These are phyloP conservation scores for Pseudophaeomoniella oleicola DNA, from an alignment of 2,329 filamentous ascomycete genomes.

Conservation along the genomic window DNA sequence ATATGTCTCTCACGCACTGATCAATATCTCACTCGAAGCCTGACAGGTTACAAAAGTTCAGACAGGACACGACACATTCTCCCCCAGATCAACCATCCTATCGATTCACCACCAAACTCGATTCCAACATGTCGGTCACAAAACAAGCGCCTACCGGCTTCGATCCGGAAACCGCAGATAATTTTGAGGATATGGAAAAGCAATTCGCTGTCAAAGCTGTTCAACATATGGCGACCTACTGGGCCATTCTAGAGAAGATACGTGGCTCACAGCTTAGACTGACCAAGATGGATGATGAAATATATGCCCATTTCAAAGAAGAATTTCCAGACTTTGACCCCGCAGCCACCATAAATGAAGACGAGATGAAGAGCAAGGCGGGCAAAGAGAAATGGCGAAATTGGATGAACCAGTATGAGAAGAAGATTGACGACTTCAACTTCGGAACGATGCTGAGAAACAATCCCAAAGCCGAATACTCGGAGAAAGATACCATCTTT, in stretches of 20 bases:
- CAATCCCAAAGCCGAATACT: slow-evolving; percentile 70
- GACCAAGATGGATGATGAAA: slow-evolving; percentile 90
- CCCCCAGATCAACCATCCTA: too few relatives aligned
- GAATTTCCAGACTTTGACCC: slow-evolving; percentile 92
- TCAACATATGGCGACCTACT: slow-evolving; percentile 94
- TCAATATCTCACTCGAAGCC: too few relatives aligned
- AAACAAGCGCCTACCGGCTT: slow-evolving; percentile 20
- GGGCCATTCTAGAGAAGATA: slow-evolving; percentile 83
- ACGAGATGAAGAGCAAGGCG: slow-evolving; percentile 91
- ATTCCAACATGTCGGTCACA: slow-evolving; percentile 7
- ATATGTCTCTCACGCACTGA: too few relatives aligned
- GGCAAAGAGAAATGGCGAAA: slow-evolving; percentile 92
- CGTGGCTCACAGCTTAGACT: slow-evolving; percentile 78
- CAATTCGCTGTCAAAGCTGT: slow-evolving; percentile 97
- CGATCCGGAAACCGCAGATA: slow-evolving; percentile 50
- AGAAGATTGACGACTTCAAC: slow-evolving; percentile 86
- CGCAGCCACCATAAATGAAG: slow-evolving; percentile 65
- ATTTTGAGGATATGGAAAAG: slow-evolving; percentile 81
- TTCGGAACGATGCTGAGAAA: slow-evolving; percentile 87
- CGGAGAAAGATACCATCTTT: slow-evolving; percentile 80
- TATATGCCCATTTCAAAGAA: slow-evolving; percentile 71
- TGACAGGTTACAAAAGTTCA: too few relatives aligned
- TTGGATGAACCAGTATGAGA: slow-evolving; percentile 83
- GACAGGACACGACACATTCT: too few relatives aligned
- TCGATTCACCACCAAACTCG: too few relatives aligned